Conservation (phyloP, 2,329 filamentous ascomycete genomes). For the Colletotrichum gigasporum region DNA sequence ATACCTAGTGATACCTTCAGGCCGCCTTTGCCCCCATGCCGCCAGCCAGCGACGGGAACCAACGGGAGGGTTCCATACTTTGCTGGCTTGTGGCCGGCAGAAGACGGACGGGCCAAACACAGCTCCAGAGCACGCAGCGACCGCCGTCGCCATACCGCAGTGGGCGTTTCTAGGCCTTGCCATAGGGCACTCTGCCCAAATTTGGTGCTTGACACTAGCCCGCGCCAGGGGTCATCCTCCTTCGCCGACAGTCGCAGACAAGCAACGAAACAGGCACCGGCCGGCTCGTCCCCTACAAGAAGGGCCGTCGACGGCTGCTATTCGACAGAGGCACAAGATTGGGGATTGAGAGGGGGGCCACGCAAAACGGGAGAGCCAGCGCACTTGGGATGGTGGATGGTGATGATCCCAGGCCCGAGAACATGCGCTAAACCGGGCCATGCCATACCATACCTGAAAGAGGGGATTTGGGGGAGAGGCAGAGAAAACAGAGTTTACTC, state of each 20-base stretch:
- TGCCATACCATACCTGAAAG: neutral
- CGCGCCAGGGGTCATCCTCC: slow-evolving; percentile 17
- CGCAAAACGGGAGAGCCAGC: neutral
- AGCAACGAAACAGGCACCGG: slow-evolving; percentile 15
- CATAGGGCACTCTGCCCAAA: slow-evolving; percentile 16
- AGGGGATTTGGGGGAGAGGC: too few relatives aligned
- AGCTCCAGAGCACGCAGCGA: too few relatives aligned
- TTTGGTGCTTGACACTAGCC: slow-evolving; percentile 9
- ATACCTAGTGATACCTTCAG: too few relatives aligned
- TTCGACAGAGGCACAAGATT: neutral
- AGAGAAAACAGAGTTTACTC: slow-evolving; percentile 25
- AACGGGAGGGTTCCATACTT: neutral
- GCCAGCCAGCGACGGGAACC: neutral
- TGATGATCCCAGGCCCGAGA: slow-evolving; percentile 1
- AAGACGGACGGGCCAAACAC: slow-evolving; percentile 5
- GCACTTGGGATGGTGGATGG: slow-evolving; percentile 2
- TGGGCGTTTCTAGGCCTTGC: slow-evolving; percentile 10
- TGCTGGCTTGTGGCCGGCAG: neutral
- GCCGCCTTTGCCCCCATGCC: neutral
- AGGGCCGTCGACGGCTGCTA: neutral
- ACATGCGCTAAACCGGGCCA: neutral
- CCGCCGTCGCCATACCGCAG: too few relatives aligned
- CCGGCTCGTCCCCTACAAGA: neutral
- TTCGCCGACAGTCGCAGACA: neutral
- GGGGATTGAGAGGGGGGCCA: neutral